Evolutionary conservation across 169 alveolate species (phyloP), one percentile per base, ranked within the genome.

Genomic region (Babesia ovata): DNA sequence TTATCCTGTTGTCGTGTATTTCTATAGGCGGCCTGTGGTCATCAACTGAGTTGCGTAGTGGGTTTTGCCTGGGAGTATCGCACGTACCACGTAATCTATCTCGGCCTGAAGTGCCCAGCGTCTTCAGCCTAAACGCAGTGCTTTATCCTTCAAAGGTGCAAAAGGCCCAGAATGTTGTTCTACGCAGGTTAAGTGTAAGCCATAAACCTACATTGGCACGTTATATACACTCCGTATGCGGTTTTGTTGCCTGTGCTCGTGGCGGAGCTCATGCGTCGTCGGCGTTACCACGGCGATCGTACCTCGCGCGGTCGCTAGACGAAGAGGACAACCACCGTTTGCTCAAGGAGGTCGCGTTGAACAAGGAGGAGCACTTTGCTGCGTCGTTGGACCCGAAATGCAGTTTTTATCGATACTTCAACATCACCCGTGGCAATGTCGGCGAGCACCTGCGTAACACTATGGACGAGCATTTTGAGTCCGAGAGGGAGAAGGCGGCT

Each of bases 321-420:
- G 76, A 62, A 9, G 84, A 79, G 39, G 52, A 70, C 54, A 44
- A 50, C 60, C 70, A 79, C 46, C 46, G 60, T 22, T 36, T 72
- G 70, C 58, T 79, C 10, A 79, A 79, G 76, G 76, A 79, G 28
- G 36, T 79, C 3, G 39, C 73, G 24, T 50, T 79, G 63, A 61
- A 79, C 50, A 61, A 65, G 70, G 83, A 79, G 0, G 46, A 54
- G 53, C 57, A 39, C 60, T 71, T 79, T n/a, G 76, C 70, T 49
- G 21, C 10, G 39, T 57, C 81, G 16, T 24, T 54, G 50, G 71
- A 70, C 24, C 36, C 24, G n/a, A 61, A 61, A n/a, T 70, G 79
- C 54, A 70, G 66, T 29, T 49, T 79, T 13, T 79, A 79, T 17
- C 74, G 88, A 28, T 81, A 81, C 70, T 81, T 81, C 62, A 73